Evolutionary conservation across 1,284 basidiomycete genomes (phyloP), one percentile per base, ranked within the genome.

Genomic region (Malassezia yamatoensis): DNA sequence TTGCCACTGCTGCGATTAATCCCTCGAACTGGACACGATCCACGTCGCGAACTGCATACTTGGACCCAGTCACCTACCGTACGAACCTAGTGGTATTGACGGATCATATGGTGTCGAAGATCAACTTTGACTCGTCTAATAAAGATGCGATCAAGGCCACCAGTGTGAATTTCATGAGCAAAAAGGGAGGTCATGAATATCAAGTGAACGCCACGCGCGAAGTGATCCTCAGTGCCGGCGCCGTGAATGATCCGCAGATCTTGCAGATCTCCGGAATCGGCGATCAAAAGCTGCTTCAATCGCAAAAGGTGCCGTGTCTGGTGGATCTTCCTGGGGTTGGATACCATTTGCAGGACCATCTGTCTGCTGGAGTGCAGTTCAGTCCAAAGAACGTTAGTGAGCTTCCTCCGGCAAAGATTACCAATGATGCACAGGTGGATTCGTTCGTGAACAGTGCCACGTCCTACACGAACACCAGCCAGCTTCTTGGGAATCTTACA

Each of bases 191-290:
- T 7, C n/a, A 36, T 8, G 60, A 58, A 15, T 78, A 78, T 64
- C 78, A 78, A 3, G 77, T 80, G 37, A 77, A 72, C 39, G 84
- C 82, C 21, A 79, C 76, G 62, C 78, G 78, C 60, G 83, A 84
- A 66, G 82, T 83, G 38, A 80, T 84, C 51, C 64, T 85, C 13
- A 55, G 56, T 37, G 65, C 51, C 21, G 66, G 66, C 12, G 36
- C 63, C 1, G 54, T 67, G 37, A 62, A 61, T 24, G 47, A 53
- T 11, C 78, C 80, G 12, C 77, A 86, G 77, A 79, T 87, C 40
- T 78, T 88, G 8, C 79, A 86, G 77, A 77, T 85, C 34, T 85
- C 83, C 18, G 85, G 85, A 3, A 73, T 85, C 29, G 85, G 85
- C 0, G 81, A 83, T 16, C 77, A 78, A 3, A 72, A 76, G 15